Percentiles rank a stretch among this genome's conserved stretches.
phyloP scores from a whole-genome alignment of 2,329 filamentous ascomycete species.

The Penicillium verrucosum region DNA sequence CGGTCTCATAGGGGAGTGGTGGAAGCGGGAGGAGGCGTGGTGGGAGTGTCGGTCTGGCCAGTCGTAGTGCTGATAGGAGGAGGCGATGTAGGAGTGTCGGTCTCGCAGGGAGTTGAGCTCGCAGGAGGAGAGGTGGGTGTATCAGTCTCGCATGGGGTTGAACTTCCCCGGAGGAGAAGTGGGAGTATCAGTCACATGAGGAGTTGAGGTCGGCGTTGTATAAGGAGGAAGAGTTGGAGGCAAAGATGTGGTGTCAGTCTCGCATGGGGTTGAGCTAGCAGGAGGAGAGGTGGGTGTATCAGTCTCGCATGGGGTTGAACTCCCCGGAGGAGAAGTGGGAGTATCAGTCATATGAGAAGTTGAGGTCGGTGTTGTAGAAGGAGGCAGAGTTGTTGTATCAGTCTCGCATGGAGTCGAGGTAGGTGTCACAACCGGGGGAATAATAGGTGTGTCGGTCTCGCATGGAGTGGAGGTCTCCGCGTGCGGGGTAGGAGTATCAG shows the following conservation, averaged over 20 bases:
- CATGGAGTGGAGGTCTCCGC: not conserved
- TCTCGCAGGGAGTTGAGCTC: slow-evolving; percentile 1
- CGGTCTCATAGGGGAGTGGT: slow-evolving; percentile 3
- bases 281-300: too few relatives aligned
- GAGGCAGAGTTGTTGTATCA: too few relatives aligned
- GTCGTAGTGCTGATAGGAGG: slow-evolving; percentile 4
- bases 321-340: too few relatives aligned
- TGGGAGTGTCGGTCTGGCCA: not conserved
- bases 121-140: too few relatives aligned
- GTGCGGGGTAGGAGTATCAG: not conserved
- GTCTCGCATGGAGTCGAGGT: not conserved
- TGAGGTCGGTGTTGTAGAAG: not conserved
- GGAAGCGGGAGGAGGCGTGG: slow-evolving; percentile 5
- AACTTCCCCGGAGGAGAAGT: slow-evolving; percentile 1
- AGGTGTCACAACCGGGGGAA: not conserved
- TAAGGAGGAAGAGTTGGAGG: not conserved
- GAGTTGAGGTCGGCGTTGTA: not conserved
- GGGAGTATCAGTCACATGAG: slow-evolving; percentile 1
- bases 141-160: too few relatives aligned
- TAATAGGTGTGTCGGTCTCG: slow-evolving; percentile 5
- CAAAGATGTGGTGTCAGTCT: not conserved
- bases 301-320: too few relatives aligned
- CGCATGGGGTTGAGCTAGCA: not conserved
- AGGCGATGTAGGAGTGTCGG: not conserved
- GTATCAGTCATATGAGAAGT: not conserved